Conservation (phyloP, 2,329 filamentous ascomycete genomes). For the Epichloe hybrida region DNA sequence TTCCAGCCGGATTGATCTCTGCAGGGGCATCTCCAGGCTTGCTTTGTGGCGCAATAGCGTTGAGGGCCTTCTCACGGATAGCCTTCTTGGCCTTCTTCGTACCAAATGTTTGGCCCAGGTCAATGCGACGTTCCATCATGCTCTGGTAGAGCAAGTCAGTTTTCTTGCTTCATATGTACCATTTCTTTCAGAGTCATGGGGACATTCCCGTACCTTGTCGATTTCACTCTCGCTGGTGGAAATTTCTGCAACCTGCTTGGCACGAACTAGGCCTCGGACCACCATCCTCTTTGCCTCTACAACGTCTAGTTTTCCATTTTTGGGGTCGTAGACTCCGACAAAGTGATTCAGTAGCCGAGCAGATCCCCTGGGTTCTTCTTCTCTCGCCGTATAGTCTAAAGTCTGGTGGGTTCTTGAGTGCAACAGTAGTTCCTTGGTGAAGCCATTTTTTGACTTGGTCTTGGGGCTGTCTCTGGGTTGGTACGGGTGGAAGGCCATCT, state of each 20-base stretch:
- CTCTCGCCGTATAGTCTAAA: conserved; percentile 46
- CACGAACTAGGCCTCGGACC: conserved; percentile 41
- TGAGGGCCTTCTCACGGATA: conserved; percentile 53
- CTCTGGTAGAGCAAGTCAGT: conserved; percentile 28
- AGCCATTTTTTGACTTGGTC: conserved; percentile 25
- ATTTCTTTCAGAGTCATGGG: not conserved
- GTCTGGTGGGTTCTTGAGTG: conserved; percentile 43
- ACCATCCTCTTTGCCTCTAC: conserved; percentile 52
- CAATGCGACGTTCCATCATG: conserved; percentile 48
- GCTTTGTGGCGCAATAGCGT: conserved; percentile 46
- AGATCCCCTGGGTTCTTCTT: conserved; percentile 22
- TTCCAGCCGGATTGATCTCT: conserved; percentile 40
- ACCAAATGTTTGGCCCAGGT: conserved; percentile 66
- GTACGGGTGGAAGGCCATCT: conserved; percentile 35
- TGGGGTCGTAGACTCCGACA: conserved; percentile 49
- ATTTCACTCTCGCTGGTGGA: conserved; percentile 23
- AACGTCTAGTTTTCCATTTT: conserved; percentile 44
- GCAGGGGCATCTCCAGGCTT: conserved; percentile 23
- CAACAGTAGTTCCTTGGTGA: conserved; percentile 36
- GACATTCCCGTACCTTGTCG: conserved; percentile 14
- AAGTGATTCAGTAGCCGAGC: conserved; percentile 44
- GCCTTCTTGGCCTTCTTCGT: conserved; percentile 78
- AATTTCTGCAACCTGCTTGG: conserved; percentile 37
- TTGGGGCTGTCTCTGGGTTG: conserved; percentile 23
- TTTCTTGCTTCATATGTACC: not conserved